Conservation (phyloP, 257 asterid genomes). For the Coffea canephora region DNA sequence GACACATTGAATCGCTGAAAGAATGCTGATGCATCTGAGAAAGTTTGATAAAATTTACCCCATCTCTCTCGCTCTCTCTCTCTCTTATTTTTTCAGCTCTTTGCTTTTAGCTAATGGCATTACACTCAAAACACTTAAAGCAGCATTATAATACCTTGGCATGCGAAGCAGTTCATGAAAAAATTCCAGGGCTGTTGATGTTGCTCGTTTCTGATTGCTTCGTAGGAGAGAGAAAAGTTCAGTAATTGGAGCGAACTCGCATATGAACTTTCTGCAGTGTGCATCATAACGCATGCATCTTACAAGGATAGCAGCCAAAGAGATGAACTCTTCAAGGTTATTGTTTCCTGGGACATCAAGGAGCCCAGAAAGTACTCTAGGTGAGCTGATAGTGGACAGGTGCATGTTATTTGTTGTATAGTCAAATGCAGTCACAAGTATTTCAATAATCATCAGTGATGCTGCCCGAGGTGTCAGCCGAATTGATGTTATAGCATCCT, state of each 20-base stretch:
- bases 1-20: background rate
- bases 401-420: slow-evolving; percentile 58
- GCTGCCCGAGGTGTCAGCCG: slow-evolving; percentile 75
- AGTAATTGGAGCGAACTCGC: slow-evolving; percentile 44
- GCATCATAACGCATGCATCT: slow-evolving; percentile 77
- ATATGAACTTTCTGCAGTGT: slow-evolving; percentile 58
- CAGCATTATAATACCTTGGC: slow-evolving; percentile 56
- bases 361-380: slow-evolving; percentile 65
- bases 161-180: slow-evolving; percentile 69
- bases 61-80: background rate
- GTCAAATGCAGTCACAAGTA: slow-evolving; percentile 68
- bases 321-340: slow-evolving; percentile 59
- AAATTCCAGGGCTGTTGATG: slow-evolving; percentile 59
- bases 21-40: background rate
- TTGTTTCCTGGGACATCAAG: slow-evolving; percentile 63
- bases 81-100: background rate
- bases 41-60: background rate
- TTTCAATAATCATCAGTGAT: slow-evolving; percentile 77
- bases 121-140: background rate
- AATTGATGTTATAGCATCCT: slow-evolving; percentile 39
- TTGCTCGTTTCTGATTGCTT: slow-evolving; percentile 66
- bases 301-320: slow-evolving; percentile 73
- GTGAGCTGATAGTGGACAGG: slow-evolving; percentile 69
- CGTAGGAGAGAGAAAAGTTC: slow-evolving; percentile 58
- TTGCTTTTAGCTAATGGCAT: background rate